Evolutionary conservation across 1,284 basidiomycete species (phyloP), one percentile per base, ranked within the genome.

Genomic region (Vanrija humicola): DNA sequence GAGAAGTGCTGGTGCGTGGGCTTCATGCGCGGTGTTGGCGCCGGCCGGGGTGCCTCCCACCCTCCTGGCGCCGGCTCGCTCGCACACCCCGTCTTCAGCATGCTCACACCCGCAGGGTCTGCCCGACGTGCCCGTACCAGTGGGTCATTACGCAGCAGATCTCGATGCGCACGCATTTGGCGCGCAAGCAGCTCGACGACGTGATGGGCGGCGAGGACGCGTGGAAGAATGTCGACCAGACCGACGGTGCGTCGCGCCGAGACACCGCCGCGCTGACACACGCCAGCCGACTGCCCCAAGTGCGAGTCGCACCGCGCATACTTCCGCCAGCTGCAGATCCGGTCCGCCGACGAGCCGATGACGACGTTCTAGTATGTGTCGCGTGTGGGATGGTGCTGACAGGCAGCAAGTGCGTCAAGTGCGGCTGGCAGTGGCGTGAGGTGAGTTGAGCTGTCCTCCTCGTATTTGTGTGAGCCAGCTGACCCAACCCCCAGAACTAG

Each of bases 271-370:
- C 16, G 43, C 40, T 54, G 34, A 47, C 55, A 12, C 14, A 14
- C 18, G 21, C 18, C 48, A 59, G 54, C 56, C 48, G 58, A 57
- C 45, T 98, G 94, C 74, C 87, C 88, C 15, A 94, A 93, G 70
- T 98, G 95, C 76, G 82, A 89, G 68, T 83, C 84, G 40, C 80
- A 86, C 16, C 55, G 55, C 25, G 92, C 95, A 7, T 98, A 95
- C 77, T 98, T 90, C 77, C 91, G 94, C 75, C 93, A 97, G 78
- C 79, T 98, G 18, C 95, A 98, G 75, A 98, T 98, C 64, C 81
- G 95, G 38, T 94, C 90, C 66, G 95, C 95, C 0, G 93, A 96
- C 74, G 93, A 96, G 71, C 93, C 93, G 6, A 94, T 93, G 89
- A 96, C 93, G 8, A 96, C 89, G 0, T 96, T 93, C 89, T 81